phyloP scores from a whole-genome alignment of 306 rosid species.

The Lathyrus aphaca region DNA sequence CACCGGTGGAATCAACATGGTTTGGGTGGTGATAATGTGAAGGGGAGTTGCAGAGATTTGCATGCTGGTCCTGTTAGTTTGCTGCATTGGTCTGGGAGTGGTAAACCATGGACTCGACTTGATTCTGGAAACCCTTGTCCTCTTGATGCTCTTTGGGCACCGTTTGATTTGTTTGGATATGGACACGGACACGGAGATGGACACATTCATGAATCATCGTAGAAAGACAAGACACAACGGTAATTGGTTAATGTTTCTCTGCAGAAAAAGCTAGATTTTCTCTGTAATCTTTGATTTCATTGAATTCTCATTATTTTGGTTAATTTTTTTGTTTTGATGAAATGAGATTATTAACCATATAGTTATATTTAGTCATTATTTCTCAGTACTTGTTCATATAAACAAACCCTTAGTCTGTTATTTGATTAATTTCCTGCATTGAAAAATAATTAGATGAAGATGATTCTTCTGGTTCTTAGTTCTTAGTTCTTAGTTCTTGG shows the following conservation, averaged over 20 bases:
- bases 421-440: conserved; percentile 1
- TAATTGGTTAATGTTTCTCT: background rate
- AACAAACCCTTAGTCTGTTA: background rate
- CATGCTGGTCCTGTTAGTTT: conserved; percentile 80
- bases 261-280: background rate
- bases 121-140: conserved; percentile 70
- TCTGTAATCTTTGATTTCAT: background rate
- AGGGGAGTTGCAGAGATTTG: conserved; percentile 70
- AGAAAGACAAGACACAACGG: background rate
- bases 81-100: conserved; percentile 84
- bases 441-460: background rate
- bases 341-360: conserved; percentile 8
- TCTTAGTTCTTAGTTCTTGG: background rate
- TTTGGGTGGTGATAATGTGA: conserved; percentile 73
- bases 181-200: background rate
- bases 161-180: conserved; percentile 66
- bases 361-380: background rate
- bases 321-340: background rate
- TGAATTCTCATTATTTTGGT: background rate
- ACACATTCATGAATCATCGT: background rate
- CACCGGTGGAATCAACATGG: conserved; percentile 91
- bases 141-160: conserved; percentile 66
- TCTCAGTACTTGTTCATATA: conserved; percentile 1
- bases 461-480: background rate
- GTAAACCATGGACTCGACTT: conserved; percentile 72